Evolutionary conservation across 2,329 filamentous ascomycete genomes (phyloP), one percentile per base, ranked within the genome.

Genomic region (Ophiostoma ulmi): DNA sequence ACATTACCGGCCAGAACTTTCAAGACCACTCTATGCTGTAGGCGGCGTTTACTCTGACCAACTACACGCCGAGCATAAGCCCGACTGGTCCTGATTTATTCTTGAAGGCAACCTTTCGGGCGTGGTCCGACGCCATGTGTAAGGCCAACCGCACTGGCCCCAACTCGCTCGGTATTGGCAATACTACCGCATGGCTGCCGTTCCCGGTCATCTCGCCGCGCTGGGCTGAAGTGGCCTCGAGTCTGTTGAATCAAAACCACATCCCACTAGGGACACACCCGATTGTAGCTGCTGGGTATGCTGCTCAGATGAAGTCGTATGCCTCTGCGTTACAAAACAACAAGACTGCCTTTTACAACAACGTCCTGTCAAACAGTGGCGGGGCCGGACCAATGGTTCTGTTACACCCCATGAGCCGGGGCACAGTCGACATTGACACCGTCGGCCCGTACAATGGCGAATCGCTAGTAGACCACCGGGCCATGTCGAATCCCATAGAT

Each of bases 1-100:
- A 80, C 11, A 86, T 87, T 35, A 75, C 80, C 0, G 85, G 84
- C 5, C 79, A 85, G 75, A 83, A 84, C 70, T 78, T 86, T 72
- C 79, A 79, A 72, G 84, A 86, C 71, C 80, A 80, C 72, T 3
- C 44, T 14, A 48, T 48, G 44, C 44, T 48, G 17, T 14, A 48
- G 44, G 44, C 17, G 5, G 44, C 17, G 5, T 48, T 48, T 17
- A 20, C 44, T 6, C 17, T 48, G 44, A 48, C 44, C 44, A 48
- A 48, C 44, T 48, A 48, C 17, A 48, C 44, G 17, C 5, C 41
- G 3, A 48, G 41, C 14, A 20, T 48, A 14, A 48, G 44, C 44
- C 44, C 44, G 5, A 48, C 44, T 5, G 44, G 14, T 20, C 5
- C 44, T 17, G 14, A 48, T 17, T 7, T 48, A 17, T 48, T 48